Percentiles rank a stretch among this genome's conserved stretches.
These are phyloP conservation scores for Asterochloris sp. DNA, from an alignment of 139 green algal species.

Conservation along the genomic window DNA sequence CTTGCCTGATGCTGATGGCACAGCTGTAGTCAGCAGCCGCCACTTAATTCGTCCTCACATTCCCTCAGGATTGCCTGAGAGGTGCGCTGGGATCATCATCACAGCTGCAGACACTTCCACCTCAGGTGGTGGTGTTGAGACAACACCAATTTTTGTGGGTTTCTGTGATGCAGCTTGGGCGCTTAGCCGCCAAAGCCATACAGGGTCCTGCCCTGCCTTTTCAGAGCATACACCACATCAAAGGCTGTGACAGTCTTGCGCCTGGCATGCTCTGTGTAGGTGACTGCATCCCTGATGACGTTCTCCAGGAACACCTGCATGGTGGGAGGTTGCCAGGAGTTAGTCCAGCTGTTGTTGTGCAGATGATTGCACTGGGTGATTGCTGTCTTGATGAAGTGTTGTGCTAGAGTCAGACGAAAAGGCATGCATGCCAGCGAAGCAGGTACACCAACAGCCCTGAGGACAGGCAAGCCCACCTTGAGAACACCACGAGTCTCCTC, in stretches of 20 bases:
- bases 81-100: no score
- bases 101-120: no score
- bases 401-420: no score
- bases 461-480: background rate
- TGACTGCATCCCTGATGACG: conserved; percentile 91
- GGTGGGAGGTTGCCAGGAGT: conserved; percentile 36
- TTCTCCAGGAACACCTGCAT: conserved; percentile 89
- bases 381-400: no score
- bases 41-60: no score
- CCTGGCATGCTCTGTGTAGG: conserved; percentile 96
- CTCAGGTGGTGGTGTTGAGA: conserved; percentile 25
- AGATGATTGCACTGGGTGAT: background rate
- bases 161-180: conserved; percentile 30
- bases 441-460: no score
- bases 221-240: conserved; percentile 95
- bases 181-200: conserved; percentile 96
- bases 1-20: no score
- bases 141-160: conserved; percentile 27
- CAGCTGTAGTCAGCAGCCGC: no score
- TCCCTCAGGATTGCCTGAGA: no score
- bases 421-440: no score
- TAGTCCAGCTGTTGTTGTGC: background rate
- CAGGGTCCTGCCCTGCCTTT: conserved; percentile 93
- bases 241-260: conserved; percentile 96
- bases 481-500: conserved; percentile 73